phyloP scores from a whole-genome alignment of 768 basidiomycete genomes.

The Pulveroboletus ravenelii region DNA sequence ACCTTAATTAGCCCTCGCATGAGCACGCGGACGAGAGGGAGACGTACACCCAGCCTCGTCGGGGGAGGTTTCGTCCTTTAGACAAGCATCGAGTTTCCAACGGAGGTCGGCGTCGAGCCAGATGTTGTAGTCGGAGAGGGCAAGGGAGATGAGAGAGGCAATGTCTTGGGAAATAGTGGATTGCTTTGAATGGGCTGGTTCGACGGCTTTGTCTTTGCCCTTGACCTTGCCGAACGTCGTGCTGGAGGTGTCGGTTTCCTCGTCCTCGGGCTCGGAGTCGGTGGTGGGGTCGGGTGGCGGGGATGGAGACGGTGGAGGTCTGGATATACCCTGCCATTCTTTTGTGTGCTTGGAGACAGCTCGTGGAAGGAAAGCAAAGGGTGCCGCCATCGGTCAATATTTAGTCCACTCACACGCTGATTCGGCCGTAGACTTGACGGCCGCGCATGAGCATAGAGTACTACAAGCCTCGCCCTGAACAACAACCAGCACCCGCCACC shows the following conservation, averaged over 20 bases:
- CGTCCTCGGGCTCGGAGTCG: constrained; percentile 1
- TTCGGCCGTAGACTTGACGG: too few relatives aligned
- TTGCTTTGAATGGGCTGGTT: constrained; percentile 14
- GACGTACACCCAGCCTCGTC: constrained; percentile 48
- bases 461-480: constrained; percentile 24
- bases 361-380: constrained; percentile 47
- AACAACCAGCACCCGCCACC: constrained; percentile 10
- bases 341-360: constrained; percentile 37
- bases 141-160: constrained; percentile 46
- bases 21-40: neutral
- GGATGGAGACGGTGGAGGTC: constrained; percentile 1
- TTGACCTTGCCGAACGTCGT: constrained; percentile 16
- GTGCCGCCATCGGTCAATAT: constrained; percentile 17
- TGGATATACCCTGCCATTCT: constrained; percentile 18
- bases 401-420: too few relatives aligned
- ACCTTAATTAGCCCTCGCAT: neutral
- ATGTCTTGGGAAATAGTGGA: constrained; percentile 40
- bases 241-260: neutral
- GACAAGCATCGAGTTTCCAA: constrained; percentile 38
- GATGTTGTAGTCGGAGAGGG: constrained; percentile 66
- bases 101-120: constrained; percentile 60
- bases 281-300: constrained; percentile 7
- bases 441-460: constrained; percentile 10
- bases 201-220: constrained; percentile 17
- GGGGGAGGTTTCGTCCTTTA: constrained; percentile 6